These are phyloP conservation scores for Fraxinus baroniana DNA, from an alignment of 305 asterid species.

Conservation along the genomic window DNA sequence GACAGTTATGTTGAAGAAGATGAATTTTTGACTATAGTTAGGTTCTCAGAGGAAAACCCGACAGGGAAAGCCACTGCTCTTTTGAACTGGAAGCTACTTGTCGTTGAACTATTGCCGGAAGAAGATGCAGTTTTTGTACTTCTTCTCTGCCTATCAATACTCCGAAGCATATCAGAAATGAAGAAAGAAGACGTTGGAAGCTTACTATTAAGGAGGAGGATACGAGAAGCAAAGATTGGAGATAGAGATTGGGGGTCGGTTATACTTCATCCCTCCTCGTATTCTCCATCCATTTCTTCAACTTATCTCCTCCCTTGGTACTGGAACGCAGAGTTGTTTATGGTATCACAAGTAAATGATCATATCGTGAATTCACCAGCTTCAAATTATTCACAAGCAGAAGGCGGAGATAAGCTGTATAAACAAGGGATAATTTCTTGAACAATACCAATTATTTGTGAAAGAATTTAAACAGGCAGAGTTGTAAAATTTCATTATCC, in stretches of 20 bases:
- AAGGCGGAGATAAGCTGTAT: constrained; percentile 76
- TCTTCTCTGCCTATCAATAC: constrained; percentile 56
- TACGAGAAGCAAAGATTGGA: constrained; percentile 66
- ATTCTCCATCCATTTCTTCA: constrained; percentile 31
- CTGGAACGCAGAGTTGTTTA: constrained; percentile 56
- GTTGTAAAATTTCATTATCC: not conserved
- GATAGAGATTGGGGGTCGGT: constrained; percentile 85
- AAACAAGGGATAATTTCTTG: constrained; percentile 50
- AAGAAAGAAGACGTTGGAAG: constrained; percentile 58
- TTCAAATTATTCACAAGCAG: constrained; percentile 58
- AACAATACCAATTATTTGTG: not conserved
- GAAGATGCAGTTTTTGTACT: constrained; percentile 78
- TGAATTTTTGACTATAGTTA: constrained; percentile 61
- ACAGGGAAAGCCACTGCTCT: constrained; percentile 84
- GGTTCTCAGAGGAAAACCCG: constrained; percentile 65
- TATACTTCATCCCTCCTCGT: constrained; percentile 55
- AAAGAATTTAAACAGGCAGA: not conserved
- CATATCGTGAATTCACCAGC: constrained; percentile 31
- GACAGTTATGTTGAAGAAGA: constrained; percentile 38
- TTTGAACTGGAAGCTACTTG: constrained; percentile 74
- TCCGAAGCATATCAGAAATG: constrained; percentile 67
- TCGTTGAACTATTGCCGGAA: constrained; percentile 66
- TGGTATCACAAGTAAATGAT: constrained; percentile 49
- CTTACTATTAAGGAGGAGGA: constrained; percentile 64
- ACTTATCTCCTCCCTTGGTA: constrained; percentile 76